Conservation (phyloP, 2,329 filamentous ascomycete species). For the Neonectria neomacrospora region DNA sequence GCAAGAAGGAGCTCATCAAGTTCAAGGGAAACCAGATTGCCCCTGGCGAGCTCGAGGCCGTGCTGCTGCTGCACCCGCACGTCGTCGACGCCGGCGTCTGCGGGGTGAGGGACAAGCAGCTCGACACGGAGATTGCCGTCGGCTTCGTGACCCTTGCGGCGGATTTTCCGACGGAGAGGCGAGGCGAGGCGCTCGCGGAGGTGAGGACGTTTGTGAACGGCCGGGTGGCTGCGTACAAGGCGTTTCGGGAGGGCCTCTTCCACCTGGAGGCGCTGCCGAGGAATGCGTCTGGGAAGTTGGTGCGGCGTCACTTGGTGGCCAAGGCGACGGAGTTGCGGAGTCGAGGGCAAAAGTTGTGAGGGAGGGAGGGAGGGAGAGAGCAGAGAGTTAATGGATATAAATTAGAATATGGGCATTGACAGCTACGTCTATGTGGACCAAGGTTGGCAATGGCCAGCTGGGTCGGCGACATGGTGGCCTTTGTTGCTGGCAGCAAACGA, state of each 20-base stretch:
- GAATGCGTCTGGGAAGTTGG: constrained; percentile 45
- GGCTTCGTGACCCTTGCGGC: constrained; percentile 43
- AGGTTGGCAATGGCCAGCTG: too few relatives aligned
- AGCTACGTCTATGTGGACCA: too few relatives aligned
- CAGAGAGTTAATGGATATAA: too few relatives aligned
- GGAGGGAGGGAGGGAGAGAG: too few relatives aligned
- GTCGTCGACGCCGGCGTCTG: constrained; percentile 48
- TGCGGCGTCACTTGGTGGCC: constrained; percentile 38
- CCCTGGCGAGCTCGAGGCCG: constrained; percentile 47
- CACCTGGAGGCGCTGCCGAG: constrained; percentile 45
- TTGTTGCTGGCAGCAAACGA: constrained; percentile 35
- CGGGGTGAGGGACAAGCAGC: constrained; percentile 39
- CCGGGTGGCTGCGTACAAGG: constrained; percentile 47
- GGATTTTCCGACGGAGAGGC: constrained; percentile 4
- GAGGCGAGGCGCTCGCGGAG: constrained; percentile 23
- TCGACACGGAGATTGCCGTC: constrained; percentile 44
- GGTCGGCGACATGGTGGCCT: constrained; percentile 32
- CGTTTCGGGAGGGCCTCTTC: constrained; percentile 43
- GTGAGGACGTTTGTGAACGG: constrained; percentile 42
- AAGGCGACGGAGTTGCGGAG: constrained; percentile 28
- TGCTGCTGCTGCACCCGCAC: constrained; percentile 41
- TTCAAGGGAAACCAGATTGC: constrained; percentile 39
- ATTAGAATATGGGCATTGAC: too few relatives aligned
- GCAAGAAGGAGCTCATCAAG: constrained; percentile 46
- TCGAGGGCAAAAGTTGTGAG: constrained; percentile 24